phyloP scores from a whole-genome alignment of 768 basidiomycete species.

The Leccinum disarticulatum region DNA sequence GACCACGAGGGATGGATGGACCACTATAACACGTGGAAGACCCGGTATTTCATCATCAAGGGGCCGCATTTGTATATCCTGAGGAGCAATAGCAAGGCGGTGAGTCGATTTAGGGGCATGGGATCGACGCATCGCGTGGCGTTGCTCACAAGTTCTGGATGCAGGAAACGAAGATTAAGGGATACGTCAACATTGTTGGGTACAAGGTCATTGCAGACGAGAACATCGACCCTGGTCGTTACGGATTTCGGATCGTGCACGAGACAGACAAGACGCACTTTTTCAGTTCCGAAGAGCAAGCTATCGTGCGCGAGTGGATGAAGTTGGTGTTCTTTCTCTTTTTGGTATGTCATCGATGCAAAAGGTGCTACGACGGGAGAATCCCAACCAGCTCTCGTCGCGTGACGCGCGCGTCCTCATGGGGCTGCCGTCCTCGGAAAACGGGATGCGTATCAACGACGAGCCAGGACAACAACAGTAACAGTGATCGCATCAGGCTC shows the following conservation, averaged over 20 bases:
- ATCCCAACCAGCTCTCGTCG: slow-evolving; percentile 77
- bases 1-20: slow-evolving; percentile 97
- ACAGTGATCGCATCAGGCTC: slow-evolving; percentile 45
- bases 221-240: slow-evolving; percentile 86
- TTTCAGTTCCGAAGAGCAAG: slow-evolving; percentile 90
- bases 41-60: slow-evolving; percentile 88
- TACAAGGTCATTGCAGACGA: slow-evolving; percentile 94
- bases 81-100: slow-evolving; percentile 63
- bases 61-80: slow-evolving; percentile 89
- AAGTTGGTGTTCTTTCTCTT: slow-evolving; percentile 67
- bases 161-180: slow-evolving; percentile 93
- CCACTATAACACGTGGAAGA: slow-evolving; percentile 90
- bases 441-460: slow-evolving; percentile 19
- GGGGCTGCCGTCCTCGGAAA: slow-evolving; percentile 48
- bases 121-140: not conserved
- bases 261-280: slow-evolving; percentile 83
- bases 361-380: slow-evolving; percentile 79
- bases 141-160: not conserved
- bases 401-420: slow-evolving; percentile 79
- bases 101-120: slow-evolving; percentile 4
- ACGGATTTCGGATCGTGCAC: slow-evolving; percentile 94
- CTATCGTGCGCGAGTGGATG: slow-evolving; percentile 94
- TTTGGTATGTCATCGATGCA: slow-evolving; percentile 48
- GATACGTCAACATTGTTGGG: slow-evolving; percentile 88
- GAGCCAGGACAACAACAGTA: slow-evolving; percentile 30